phyloP scores from a whole-genome alignment of 2,329 filamentous ascomycete species.

The Trichoderma koningiopsis region DNA sequence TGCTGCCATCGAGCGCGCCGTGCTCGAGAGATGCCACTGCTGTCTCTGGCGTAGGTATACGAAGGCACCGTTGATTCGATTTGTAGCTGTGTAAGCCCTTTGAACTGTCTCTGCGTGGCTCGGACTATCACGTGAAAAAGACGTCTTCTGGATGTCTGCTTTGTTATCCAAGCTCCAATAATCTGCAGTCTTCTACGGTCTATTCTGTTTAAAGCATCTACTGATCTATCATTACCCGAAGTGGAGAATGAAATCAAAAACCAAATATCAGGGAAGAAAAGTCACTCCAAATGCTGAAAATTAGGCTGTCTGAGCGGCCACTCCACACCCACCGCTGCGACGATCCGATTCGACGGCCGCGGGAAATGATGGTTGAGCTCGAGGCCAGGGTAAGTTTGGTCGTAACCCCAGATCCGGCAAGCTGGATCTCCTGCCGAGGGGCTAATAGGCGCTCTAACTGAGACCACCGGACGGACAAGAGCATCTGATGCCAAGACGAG shows the following conservation, averaged over 20 bases:
- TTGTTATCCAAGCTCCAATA: background rate
- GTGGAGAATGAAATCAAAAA: background rate
- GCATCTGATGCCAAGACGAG: background rate
- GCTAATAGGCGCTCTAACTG: background rate
- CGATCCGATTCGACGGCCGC: background rate
- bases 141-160: background rate
- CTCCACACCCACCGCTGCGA: background rate
- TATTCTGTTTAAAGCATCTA: background rate
- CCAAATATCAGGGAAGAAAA: background rate
- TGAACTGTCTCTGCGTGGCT: no score
- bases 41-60: background rate
- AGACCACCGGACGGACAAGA: background rate
- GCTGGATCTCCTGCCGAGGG: slow-evolving; percentile 9
- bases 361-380: background rate
- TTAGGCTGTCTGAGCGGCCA: background rate
- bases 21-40: background rate
- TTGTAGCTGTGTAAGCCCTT: no score
- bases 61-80: background rate
- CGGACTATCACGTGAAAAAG: background rate
- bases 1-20: background rate
- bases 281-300: background rate
- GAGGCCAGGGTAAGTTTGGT: background rate
- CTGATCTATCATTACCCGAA: background rate
- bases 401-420: slow-evolving; percentile 8
- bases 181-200: background rate